phyloP scores from a whole-genome alignment of 2,329 filamentous ascomycete genomes.

The Cadophora sp. region DNA sequence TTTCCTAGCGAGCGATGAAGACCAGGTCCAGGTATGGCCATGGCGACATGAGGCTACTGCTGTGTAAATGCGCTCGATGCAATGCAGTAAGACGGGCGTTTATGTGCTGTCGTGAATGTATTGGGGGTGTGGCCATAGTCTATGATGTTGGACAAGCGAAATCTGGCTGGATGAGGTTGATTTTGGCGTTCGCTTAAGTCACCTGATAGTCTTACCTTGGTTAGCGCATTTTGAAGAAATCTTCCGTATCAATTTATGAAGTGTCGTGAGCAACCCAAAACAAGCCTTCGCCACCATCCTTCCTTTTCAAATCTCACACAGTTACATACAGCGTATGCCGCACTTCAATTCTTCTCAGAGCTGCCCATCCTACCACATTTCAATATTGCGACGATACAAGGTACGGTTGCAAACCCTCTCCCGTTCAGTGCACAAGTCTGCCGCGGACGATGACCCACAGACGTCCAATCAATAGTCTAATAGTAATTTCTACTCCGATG shows the following conservation, averaged over 20 bases:
- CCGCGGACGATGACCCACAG: constrained; percentile 26
- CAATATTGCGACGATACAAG: constrained; percentile 30
- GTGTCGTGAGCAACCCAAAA: constrained; percentile 2
- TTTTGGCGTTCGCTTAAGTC: background rate
- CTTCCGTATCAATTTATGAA: background rate
- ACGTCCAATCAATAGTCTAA: constrained; percentile 27
- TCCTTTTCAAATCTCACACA: constrained; percentile 12
- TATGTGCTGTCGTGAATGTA: background rate
- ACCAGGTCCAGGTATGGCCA: background rate
- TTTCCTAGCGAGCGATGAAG: background rate
- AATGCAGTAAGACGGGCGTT: constrained; percentile 24
- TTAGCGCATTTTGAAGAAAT: too few relatives aligned
- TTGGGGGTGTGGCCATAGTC: background rate
- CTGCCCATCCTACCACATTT: constrained; percentile 12
- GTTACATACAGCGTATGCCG: constrained; percentile 3
- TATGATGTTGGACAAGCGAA: background rate
- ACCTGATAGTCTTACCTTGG: background rate
- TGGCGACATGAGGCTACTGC: constrained; percentile 5
- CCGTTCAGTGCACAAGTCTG: constrained; percentile 18
- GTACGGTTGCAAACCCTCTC: constrained; percentile 16
- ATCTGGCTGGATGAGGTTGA: background rate
- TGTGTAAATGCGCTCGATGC: constrained; percentile 23
- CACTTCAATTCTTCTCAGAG: constrained; percentile 6
- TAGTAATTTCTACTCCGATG: constrained; percentile 2
- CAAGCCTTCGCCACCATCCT: background rate